These are phyloP conservation scores for Sequoia sempervirens DNA, from an alignment of 75 land plant genomes.

Conservation along the genomic window DNA sequence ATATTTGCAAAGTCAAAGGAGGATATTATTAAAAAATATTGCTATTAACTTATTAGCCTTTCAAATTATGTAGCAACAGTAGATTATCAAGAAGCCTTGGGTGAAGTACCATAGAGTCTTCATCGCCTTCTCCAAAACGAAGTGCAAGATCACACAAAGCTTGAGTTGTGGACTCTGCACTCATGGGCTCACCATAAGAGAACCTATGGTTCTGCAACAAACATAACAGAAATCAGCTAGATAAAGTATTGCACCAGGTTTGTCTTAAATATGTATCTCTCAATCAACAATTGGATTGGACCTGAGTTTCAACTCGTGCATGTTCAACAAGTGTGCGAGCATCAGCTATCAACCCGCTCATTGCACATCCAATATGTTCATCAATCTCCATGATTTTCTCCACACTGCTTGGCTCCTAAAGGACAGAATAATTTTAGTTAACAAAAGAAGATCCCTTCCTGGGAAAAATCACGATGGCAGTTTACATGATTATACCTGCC, in stretches of 20 bases:
- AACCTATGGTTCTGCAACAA: slow-evolving; percentile 85
- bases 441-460: neutral
- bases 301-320: slow-evolving; percentile 97
- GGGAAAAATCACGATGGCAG: neutral
- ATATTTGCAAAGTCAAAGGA: neutral
- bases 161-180: slow-evolving; percentile 97
- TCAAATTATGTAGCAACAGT: neutral
- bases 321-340: slow-evolving; percentile 97
- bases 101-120: slow-evolving; percentile 83
- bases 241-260: neutral
- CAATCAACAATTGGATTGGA: slow-evolving; percentile 10
- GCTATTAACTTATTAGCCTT: neutral
- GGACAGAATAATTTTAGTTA: neutral
- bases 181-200: slow-evolving; percentile 97
- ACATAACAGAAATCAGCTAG: neutral
- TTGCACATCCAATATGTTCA: slow-evolving; percentile 95
- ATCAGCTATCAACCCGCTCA: slow-evolving; percentile 98
- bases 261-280: neutral
- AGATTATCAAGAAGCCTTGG: neutral
- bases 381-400: slow-evolving; percentile 99
- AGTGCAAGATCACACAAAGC: slow-evolving; percentile 96
- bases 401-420: slow-evolving; percentile 92
- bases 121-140: slow-evolving; percentile 99
- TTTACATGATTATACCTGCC: neutral
- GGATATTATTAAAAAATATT: neutral